Evolutionary conservation across 495 filamentous ascomycete species (phyloP).

Genomic region (Wilcoxina mikolae): DNA sequence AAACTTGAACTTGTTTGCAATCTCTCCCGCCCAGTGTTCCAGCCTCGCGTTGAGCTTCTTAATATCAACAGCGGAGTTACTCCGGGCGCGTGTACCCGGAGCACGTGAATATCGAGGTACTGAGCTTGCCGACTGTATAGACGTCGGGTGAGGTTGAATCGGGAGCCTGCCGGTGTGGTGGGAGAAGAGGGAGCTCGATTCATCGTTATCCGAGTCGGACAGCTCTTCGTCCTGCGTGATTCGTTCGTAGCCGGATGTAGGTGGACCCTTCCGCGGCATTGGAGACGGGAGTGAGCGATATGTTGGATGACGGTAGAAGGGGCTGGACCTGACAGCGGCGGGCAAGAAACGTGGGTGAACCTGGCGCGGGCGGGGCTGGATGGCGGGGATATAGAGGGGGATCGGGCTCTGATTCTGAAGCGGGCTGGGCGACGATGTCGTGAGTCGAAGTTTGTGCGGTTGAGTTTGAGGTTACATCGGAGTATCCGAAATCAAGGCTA

Average conservation of each 20-base stretch:
- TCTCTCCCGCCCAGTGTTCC: slow-evolving; percentile 95
- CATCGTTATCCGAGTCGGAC: slow-evolving; percentile 27
- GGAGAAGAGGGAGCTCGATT: slow-evolving; percentile 17
- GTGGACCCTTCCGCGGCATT: slow-evolving; percentile 25
- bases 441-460: too few relatives aligned
- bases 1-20: slow-evolving; percentile 93
- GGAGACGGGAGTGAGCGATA: too few relatives aligned
- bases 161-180: slow-evolving; percentile 22
- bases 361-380: slow-evolving; percentile 6
- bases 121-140: slow-evolving; percentile 16
- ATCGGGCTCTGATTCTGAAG: too few relatives aligned
- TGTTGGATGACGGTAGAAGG: background rate
- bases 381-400: too few relatives aligned
- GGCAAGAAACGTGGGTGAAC: background rate
- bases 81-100: slow-evolving; percentile 30
- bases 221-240: slow-evolving; percentile 26
- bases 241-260: slow-evolving; percentile 27
- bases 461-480: too few relatives aligned
- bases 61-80: slow-evolving; percentile 88
- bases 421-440: too few relatives aligned
- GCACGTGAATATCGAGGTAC: background rate
- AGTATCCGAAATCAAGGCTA: too few relatives aligned
- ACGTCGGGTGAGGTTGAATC: slow-evolving; percentile 22
- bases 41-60: slow-evolving; percentile 96
- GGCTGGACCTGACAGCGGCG: background rate